phyloP scores from a whole-genome alignment of 2,329 filamentous ascomycete genomes.

The Trichoderma atrobrunneum region DNA sequence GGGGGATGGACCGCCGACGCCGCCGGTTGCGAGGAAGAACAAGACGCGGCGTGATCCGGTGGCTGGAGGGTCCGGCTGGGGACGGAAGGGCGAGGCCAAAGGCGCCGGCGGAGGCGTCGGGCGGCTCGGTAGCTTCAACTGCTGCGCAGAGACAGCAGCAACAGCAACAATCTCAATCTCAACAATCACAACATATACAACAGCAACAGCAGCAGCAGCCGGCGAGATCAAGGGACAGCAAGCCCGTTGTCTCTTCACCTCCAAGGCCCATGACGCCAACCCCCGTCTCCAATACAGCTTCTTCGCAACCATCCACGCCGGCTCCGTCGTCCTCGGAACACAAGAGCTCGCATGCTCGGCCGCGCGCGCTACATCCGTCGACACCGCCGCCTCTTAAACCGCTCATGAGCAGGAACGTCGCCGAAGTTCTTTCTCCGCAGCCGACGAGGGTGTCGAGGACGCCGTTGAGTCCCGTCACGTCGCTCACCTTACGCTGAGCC shows the following conservation, averaged over 20 bases:
- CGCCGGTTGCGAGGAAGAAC: background rate
- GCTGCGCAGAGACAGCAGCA: conserved; percentile 2
- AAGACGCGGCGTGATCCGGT: conserved; percentile 5
- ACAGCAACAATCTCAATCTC: background rate
- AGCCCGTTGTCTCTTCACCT: background rate
- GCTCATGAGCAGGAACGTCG: conserved; percentile 25
- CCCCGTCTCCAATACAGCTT: background rate
- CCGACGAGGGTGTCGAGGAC: conserved; percentile 34
- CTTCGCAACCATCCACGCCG: conserved; percentile 3
- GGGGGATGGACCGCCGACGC: background rate
- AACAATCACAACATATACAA: background rate
- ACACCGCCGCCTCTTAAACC: conserved; percentile 24
- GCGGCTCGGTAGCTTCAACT: background rate
- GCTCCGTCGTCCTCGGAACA: background rate
- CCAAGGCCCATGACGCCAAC: conserved; percentile 8
- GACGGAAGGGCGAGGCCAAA: conserved; percentile 21
- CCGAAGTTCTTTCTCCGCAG: conserved; percentile 33
- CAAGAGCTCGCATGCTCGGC: background rate
- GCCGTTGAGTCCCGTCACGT: conserved; percentile 30
- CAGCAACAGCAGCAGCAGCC: background rate
- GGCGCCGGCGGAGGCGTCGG: conserved; percentile 20
- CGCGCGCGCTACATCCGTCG: conserved; percentile 1
- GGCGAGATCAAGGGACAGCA: background rate
- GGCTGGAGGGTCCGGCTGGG: conserved; percentile 22
- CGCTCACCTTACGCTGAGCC: conserved; percentile 28